phyloP scores from a whole-genome alignment of 208 protist genomes.

The Leptomonas seymouri region DNA sequence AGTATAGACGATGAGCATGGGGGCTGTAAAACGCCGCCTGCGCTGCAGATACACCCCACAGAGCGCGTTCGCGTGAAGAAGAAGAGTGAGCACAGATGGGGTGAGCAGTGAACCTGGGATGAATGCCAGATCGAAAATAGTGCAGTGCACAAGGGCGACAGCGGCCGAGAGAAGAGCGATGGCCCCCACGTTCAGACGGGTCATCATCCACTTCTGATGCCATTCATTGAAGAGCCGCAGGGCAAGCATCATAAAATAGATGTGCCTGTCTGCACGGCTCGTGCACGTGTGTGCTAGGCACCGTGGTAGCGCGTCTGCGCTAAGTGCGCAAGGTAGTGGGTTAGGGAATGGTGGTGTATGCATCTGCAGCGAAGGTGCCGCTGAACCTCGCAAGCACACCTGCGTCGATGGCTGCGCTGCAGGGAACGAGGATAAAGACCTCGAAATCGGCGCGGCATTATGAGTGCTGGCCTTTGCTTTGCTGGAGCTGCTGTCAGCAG shows the following conservation, averaged over 20 bases:
- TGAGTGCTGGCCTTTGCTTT: background rate
- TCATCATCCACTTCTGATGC: slow-evolving; percentile 48
- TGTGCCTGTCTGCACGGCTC: background rate
- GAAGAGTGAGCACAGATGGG: slow-evolving; percentile 43
- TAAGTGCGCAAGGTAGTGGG: background rate
- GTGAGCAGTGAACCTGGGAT: slow-evolving; percentile 32
- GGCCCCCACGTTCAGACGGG: slow-evolving; percentile 32
- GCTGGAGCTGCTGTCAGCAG: background rate
- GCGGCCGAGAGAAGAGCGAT: slow-evolving; percentile 33
- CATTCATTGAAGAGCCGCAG: slow-evolving; percentile 52
- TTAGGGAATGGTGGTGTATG: background rate
- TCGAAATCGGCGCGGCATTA: background rate
- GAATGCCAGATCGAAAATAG: slow-evolving; percentile 38
- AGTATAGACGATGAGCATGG: slow-evolving; percentile 66
- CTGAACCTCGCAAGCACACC: background rate
- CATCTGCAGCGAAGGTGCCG: slow-evolving; percentile 4
- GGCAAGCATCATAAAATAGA: slow-evolving; percentile 26
- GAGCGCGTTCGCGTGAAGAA: slow-evolving; percentile 52
- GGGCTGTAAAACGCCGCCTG: slow-evolving; percentile 27
- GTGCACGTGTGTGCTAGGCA: background rate
- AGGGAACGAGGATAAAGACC: background rate
- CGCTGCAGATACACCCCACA: slow-evolving; percentile 34
- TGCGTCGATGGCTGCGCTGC: slow-evolving; percentile 1
- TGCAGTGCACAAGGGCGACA: slow-evolving; percentile 48
- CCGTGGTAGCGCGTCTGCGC: background rate